Evolutionary conservation across 1,139 yeast species (phyloP), one percentile per base, ranked within the genome.

Genomic region (Pichia sp.): DNA sequence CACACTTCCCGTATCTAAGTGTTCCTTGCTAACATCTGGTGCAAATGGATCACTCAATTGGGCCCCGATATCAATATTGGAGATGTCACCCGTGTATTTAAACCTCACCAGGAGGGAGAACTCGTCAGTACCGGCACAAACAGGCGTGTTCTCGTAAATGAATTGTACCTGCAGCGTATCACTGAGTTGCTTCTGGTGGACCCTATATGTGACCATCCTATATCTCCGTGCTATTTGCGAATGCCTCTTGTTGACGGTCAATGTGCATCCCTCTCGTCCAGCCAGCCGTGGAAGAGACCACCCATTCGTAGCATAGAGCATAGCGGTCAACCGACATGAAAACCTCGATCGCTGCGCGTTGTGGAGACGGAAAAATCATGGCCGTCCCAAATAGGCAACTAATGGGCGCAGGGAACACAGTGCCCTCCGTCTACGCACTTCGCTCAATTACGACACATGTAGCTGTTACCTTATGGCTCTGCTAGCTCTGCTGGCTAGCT

Each of bases 101-200:
- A 58, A 48, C 19, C 53, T 38, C 10, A 58, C 24, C 11, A 58
- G 45, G 4, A 54, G 28, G 1, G 60, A 53, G 16, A 58, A 44
- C 30, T 55, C 60, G 29, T 58, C 59, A 0, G 58, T 52, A 2
- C 62, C 62, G 7, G 59, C 61, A 34, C 55, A 50, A 3, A 58
- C 53, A 1, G 63, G 62, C 12, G 44, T 48, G 23, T 50, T 53
- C 35, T 58, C 63, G 34, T 55, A 57, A 3, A 54, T 48, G 32
- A 57, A 42, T 35, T 55, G 59, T 6, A 49, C 57, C 9, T 50
- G 43, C 1, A 58, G 34, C 7, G 35, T 26, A 9, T 51, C 52
- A 25, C 40, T 47, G 29, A 56, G 36, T 35, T 42, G 40, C 33
- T 50, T 52, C 29, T 43, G 48, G 26, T 46, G 48, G n/a, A 51